phyloP scores from a whole-genome alignment of 306 rosid genomes.

The Acmispon strigosus region DNA sequence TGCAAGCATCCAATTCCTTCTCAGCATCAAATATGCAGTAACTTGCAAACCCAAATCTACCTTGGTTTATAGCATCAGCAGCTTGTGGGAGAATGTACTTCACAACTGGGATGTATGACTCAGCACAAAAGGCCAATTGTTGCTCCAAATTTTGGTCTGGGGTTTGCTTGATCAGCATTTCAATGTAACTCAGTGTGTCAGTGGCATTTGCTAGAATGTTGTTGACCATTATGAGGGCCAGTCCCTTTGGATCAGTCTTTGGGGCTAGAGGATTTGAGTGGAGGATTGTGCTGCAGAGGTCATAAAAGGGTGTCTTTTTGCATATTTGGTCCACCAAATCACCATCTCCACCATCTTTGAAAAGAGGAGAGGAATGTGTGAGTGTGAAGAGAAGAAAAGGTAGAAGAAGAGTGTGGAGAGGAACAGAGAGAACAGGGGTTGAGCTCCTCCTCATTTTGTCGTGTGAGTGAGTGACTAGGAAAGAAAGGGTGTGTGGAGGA shows the following conservation, averaged over 20 bases:
- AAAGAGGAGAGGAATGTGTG: slow-evolving; percentile 21
- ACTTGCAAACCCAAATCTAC: slow-evolving; percentile 60
- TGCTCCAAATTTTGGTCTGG: slow-evolving; percentile 44
- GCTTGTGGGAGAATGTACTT: slow-evolving; percentile 75
- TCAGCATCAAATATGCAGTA: slow-evolving; percentile 61
- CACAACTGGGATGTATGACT: slow-evolving; percentile 68
- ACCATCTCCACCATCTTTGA: neutral
- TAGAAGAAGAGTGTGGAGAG: slow-evolving; percentile 18
- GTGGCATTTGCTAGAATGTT: slow-evolving; percentile 31
- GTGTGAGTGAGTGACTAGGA: neutral
- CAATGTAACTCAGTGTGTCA: slow-evolving; percentile 36
- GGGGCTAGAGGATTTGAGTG: slow-evolving; percentile 39
- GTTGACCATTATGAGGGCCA: slow-evolving; percentile 39
- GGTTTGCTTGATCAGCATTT: slow-evolving; percentile 34
- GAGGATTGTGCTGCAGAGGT: slow-evolving; percentile 40
- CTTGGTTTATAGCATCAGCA: slow-evolving; percentile 54
- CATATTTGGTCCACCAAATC: slow-evolving; percentile 43
- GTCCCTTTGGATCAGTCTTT: slow-evolving; percentile 38
- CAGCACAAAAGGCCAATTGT: slow-evolving; percentile 69
- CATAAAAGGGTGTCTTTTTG: slow-evolving; percentile 43
- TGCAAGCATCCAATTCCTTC: slow-evolving; percentile 57
- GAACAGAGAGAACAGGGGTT: neutral
- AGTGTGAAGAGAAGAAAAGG: slow-evolving; percentile 13
- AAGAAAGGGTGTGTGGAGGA: neutral
- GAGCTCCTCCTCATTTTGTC: slow-evolving; percentile 26